These are phyloP conservation scores for Diaporthe sp. DNA, from an alignment of 2,329 filamentous ascomycete genomes.

Conservation along the genomic window DNA sequence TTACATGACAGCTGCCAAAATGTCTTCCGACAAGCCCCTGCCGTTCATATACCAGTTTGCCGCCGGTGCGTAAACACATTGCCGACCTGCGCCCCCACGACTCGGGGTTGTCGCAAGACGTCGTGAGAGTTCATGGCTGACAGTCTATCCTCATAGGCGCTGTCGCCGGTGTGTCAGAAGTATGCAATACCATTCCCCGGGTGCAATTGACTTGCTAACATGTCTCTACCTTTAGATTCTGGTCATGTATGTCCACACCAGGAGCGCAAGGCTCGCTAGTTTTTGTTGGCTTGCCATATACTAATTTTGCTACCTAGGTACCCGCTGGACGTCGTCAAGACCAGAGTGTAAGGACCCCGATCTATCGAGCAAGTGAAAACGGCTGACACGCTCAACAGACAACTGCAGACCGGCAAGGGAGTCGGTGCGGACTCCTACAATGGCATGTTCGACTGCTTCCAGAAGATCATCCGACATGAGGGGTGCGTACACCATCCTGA, in stretches of 20 bases:
- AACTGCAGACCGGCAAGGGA: conserved; percentile 83
- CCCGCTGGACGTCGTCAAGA: conserved; percentile 98
- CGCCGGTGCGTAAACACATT: conserved; percentile 74
- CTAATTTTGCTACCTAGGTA: conserved; percentile 74
- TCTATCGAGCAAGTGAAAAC: conserved; percentile 23
- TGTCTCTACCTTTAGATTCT: conserved; percentile 73
- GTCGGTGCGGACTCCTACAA: conserved; percentile 88
- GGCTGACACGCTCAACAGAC: conserved; percentile 62
- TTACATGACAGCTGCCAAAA: conserved; percentile 54
- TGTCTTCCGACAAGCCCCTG: conserved; percentile 80
- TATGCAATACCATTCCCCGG: conserved; percentile 59
- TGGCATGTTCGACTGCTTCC: conserved; percentile 98
- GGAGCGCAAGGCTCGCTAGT: conserved; percentile 38
- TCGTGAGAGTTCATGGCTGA: conserved; percentile 44
- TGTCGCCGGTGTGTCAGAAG: conserved; percentile 97
- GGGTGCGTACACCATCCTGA: conserved; percentile 70
- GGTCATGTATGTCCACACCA: conserved; percentile 75
- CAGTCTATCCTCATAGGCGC: conserved; percentile 70
- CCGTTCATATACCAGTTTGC: conserved; percentile 96
- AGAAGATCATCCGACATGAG: conserved; percentile 96
- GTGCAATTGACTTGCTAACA: conserved; percentile 44
- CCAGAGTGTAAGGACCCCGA: conserved; percentile 80
- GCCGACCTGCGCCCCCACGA: conserved; percentile 21
- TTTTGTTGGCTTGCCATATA: conserved; percentile 37
- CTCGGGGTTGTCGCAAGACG: conserved; percentile 41